Evolutionary conservation across 1,139 yeast genomes (phyloP), one percentile per base, ranked within the genome.

Genomic region (Suhomyces panamericanus): DNA sequence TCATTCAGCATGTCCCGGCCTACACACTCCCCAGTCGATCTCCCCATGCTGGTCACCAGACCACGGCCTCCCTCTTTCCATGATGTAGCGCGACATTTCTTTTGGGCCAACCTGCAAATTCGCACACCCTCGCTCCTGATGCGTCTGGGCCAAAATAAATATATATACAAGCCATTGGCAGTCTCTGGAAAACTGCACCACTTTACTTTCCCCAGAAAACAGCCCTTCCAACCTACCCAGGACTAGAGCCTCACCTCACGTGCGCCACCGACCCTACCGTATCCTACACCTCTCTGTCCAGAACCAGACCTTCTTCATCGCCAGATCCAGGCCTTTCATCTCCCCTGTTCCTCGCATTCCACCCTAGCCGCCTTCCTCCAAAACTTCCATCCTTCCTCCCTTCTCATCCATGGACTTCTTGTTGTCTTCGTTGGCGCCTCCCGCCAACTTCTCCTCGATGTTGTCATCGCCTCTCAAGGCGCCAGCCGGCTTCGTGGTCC

Each of bases 361-460:
- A 20, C 8, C 9, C 24, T 6, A 20, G 8, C 17, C 14, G 10
- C 36, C 30, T 13, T 10, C 24, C 4, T 9, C 17, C 14, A 13
- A 4, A 16, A 29, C 15, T 9, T n/a, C 10, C 6, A 6, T 14
- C 15, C 9, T 15, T 12, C 11, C n/a, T n/a, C 3, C 3, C 5
- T 3, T 9, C 9, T 32, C 9, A 11, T 32, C 20, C 20, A 43
- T 43, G 46, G 40, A 43, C 12, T 31, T 38, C 22, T 33, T 43
- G 27, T 32, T 33, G 27, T 39, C 39, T n/a, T 39, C 43, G 27
- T 30, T 43, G 26, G 41, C 28, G 31, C 43, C 43, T 3, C 63
- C 62, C 11, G 51, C 49, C 41, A 58, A 59, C 52, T 49, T 59
- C 27, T 51, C 58, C 33, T 22, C 47, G 32, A 43, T 53, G 20